Evolutionary conservation across 495 filamentous ascomycete genomes (phyloP), one percentile per base, ranked within the genome.

Genomic region (Podospora comata): DNA sequence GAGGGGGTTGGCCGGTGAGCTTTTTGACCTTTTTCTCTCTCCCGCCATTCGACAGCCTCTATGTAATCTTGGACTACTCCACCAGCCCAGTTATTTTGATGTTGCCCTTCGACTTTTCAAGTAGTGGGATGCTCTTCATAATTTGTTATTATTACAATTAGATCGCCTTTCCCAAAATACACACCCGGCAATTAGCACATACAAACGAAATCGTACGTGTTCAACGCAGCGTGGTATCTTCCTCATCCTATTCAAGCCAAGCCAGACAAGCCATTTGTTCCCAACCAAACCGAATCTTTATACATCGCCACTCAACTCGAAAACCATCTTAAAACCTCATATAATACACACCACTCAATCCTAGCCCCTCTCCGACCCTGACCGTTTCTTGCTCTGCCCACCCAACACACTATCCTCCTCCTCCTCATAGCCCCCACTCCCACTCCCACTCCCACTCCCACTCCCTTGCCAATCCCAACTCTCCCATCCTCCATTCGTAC

Each of bases 201-300:
- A 20, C 56, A 20, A 58, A 58, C 19, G n/a, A 58, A 58, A 48
- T 16, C 39, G 16, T 6, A 20, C 23, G 23, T 27, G 23, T 9
- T 18, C 56, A 58, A 27, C n/a, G 23, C n/a, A 58, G 23, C 23
- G 56, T 58, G 56, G 56, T 58, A 58, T 58, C 56, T 58, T 58
- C 23, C 23, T 18, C 13, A 58, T 58, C 2, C 56, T 27, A 58
- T 58, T 11, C 56, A 7, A 58, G 0, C 56, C 56, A 58, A 20
- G 0, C 23, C 23, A 18, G 3, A 27, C 13, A 20, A 19, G 5
- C 56, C 56, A 58, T 15, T 26, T 15, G 5, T 58, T 58, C 23
- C 56, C 19, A 58, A 2, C 19, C 56, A 26, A 58, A 3, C 7
- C 11, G 20, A 58, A 32, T 32, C 30, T 27, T 27, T 27, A 5